Evolutionary conservation across 495 filamentous ascomycete genomes (phyloP), one percentile per base, ranked within the genome.

Genomic region (Podospora bellae-mahoneyi): DNA sequence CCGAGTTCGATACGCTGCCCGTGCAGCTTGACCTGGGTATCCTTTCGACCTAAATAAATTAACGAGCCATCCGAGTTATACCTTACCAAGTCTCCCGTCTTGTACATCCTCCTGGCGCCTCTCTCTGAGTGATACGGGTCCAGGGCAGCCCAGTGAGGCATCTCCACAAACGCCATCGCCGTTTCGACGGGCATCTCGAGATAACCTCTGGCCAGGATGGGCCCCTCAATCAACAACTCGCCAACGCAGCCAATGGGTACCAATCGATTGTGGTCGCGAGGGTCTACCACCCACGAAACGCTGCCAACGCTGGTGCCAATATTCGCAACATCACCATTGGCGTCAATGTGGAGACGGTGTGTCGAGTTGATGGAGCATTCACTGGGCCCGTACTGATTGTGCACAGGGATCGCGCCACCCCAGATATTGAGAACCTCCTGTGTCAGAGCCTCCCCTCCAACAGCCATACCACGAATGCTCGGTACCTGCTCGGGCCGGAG

Each of bases 191-290:
- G 82, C 3, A 87, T 80, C 62, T 91, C 91, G 53, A 92, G 81
- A 67, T 95, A 95, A 1, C 91, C 92, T 66, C 87, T n/a, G 0
- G 68, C 75, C 1, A 85, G 58, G 2, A 75, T 62, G 0, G 82
- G 78, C 0, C 92, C 92, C 27, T 89, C 89, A 26, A 95, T 84
- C 69, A 89, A 89, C 5, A 96, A 84, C 74, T 96, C 92, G 6
- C 92, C 92, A 30, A 91, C 79, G 13, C 84, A 84, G 3, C 92
- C 92, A 9, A 89, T 82, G 15, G 91, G 77, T 4, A 89, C 85
- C 1, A 90, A 85, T 1, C 78, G 13, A 83, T 86, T 5, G 78
- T 83, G 59, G 85, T 88, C 13, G 74, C 76, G 20, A 88, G 80
- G 64, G 89, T 90, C 76, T 80, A 92, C 44, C 83, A 88, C 20